phyloP scores from a whole-genome alignment of 176 grass and related monocot species.

The Lolium perenne region DNA sequence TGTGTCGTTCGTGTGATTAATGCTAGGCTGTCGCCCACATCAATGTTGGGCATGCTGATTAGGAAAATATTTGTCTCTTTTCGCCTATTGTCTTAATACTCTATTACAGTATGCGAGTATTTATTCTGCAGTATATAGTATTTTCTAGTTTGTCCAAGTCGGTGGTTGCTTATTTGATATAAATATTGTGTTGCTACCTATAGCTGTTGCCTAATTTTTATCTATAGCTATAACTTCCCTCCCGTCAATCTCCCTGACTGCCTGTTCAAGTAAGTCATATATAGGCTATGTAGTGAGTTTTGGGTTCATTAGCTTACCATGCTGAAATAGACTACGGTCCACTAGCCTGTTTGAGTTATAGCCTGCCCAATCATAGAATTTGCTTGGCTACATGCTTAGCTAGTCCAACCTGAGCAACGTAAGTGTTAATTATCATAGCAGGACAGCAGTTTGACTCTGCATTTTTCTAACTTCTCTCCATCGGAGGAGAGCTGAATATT shows the following conservation, averaged over 20 bases:
- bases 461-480: neutral
- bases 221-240: slow-evolving; percentile 25
- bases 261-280: neutral
- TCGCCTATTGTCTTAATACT: neutral
- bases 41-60: neutral
- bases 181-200: neutral
- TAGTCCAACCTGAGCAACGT: neutral
- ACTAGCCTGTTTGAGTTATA: neutral
- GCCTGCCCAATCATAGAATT: neutral
- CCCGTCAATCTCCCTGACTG: neutral
- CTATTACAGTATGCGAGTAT: neutral
- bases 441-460: neutral
- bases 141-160: neutral
- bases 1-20: neutral
- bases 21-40: neutral
- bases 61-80: neutral
- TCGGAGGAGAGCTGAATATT: neutral
- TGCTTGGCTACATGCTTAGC: neutral
- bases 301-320: neutral
- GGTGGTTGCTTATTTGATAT: neutral
- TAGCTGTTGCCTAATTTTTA: neutral
- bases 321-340: neutral
- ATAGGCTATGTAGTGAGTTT: neutral
- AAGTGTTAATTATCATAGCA: neutral
- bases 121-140: neutral